phyloP scores from a whole-genome alignment of 2,329 filamentous ascomycete species.

The Ophiostoma pallidulum region DNA sequence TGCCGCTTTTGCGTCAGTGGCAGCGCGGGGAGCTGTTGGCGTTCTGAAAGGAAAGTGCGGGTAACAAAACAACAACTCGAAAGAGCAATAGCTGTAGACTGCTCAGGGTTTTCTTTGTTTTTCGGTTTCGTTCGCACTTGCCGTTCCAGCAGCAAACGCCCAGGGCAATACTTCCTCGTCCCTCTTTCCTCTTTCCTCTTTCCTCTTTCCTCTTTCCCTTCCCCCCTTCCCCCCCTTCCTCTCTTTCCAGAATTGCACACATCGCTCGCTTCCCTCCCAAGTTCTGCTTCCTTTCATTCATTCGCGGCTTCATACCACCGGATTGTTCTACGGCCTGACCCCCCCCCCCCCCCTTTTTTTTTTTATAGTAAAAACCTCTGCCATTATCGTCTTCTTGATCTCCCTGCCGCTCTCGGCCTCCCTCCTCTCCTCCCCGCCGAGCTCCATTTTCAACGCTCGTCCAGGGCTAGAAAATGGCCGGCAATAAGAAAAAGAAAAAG shows the following conservation, averaged over 20 bases:
- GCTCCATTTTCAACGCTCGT: slow-evolving; percentile 5
- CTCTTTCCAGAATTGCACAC: no score
- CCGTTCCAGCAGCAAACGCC: neutral
- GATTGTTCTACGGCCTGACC: no score
- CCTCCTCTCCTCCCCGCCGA: neutral
- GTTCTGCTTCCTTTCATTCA: no score
- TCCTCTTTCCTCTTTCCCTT: neutral
- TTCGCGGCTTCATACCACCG: no score
- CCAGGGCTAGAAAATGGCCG: slow-evolving; percentile 47
- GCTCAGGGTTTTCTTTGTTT: slow-evolving; percentile 4
- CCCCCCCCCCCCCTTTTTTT: no score
- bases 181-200: neutral
- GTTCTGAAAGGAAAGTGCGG: slow-evolving; percentile 4
- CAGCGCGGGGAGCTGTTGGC: slow-evolving; percentile 12
- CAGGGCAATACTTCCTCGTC: no score
- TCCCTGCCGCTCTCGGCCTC: no score
- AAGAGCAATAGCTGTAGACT: neutral
- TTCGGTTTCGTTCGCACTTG: neutral
- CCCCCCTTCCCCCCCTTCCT: neutral
- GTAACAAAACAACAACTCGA: slow-evolving; percentile 9
- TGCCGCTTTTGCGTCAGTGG: slow-evolving; percentile 10
- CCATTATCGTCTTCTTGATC: no score
- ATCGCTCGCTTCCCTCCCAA: no score
- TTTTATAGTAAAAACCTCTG: no score
- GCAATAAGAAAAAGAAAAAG: slow-evolving; percentile 86